Percentiles rank a stretch among this genome's conserved stretches.
phyloP scores from a whole-genome alignment of 2,329 filamentous ascomycete genomes.

The Elsinoe fawcettii region DNA sequence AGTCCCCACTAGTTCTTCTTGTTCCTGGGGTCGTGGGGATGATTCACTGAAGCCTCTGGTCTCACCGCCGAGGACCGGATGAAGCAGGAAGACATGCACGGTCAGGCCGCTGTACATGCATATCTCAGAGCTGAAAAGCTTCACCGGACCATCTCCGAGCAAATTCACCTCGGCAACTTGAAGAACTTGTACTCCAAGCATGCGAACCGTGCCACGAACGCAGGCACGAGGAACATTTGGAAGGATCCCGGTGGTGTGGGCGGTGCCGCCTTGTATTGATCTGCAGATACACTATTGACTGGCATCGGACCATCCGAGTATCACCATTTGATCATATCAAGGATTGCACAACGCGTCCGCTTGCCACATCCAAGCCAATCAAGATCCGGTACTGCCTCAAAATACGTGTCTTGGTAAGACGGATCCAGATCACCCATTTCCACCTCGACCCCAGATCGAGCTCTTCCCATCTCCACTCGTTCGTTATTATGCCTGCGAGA shows the following conservation, averaged over 20 bases:
- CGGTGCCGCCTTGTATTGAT: not conserved
- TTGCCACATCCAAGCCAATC: conserved; percentile 8
- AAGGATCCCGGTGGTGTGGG: conserved; percentile 3
- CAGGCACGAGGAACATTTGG: not conserved
- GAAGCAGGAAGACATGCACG: not conserved
- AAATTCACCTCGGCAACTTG: not conserved
- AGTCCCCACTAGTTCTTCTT: conserved; percentile 1
- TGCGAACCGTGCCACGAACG: conserved; percentile 4
- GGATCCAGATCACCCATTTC: conserved; percentile 5
- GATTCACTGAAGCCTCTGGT: not conserved
- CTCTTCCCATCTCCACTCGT: not conserved
- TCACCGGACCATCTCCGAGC: not conserved
- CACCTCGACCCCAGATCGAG: not conserved
- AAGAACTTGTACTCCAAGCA: not conserved
- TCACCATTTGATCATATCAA: not conserved
- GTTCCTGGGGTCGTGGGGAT: conserved; percentile 4
- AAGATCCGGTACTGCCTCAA: not conserved
- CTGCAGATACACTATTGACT: conserved; percentile 8
- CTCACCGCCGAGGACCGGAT: not conserved
- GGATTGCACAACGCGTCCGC: not conserved
- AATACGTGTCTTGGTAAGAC: conserved; percentile 2
- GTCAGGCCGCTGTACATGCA: not conserved
- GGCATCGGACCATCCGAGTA: conserved; percentile 2
- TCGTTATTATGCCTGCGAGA: not conserved
- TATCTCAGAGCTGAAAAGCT: not conserved